Percentiles rank a stretch among this genome's conserved stretches.
Evolutionary conservation across 768 basidiomycete genomes (phyloP).

Genomic region (Boletales sp.): DNA sequence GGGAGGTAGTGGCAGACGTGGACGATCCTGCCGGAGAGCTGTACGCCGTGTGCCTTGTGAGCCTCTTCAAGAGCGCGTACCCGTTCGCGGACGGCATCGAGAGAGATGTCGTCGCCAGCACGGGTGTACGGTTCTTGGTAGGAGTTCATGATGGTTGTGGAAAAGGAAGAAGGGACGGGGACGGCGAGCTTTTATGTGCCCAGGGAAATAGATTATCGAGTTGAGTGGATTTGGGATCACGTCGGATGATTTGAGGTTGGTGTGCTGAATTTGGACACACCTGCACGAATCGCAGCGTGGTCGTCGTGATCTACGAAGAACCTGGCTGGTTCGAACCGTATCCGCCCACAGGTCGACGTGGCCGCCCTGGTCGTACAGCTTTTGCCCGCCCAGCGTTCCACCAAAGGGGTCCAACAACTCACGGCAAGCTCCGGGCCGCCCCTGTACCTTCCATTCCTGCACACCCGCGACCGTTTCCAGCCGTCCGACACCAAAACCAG

Average conservation of each 20-base stretch:
- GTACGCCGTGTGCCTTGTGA: conserved; percentile 63
- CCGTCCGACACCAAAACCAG: conserved; percentile 9
- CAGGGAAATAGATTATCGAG: conserved; percentile 25
- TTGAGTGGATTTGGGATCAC: conserved; percentile 19
- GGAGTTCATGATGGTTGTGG: conserved; percentile 52
- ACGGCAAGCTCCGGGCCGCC: conserved; percentile 20
- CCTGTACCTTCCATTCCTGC: conserved; percentile 15
- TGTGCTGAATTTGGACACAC: conserved; percentile 26
- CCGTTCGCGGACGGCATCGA: conserved; percentile 70
- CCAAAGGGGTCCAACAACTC: not conserved
- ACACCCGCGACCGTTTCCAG: conserved; percentile 3
- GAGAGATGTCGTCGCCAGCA: conserved; percentile 60
- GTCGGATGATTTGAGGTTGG: conserved; percentile 18
- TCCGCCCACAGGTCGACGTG: too few species aligned
- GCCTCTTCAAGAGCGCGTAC: conserved; percentile 70
- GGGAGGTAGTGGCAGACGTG: conserved; percentile 92
- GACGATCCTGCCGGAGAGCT: conserved; percentile 83
- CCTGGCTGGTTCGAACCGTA: too few species aligned
- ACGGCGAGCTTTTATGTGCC: conserved; percentile 18
- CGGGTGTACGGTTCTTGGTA: conserved; percentile 70
- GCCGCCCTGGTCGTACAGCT: too few species aligned
- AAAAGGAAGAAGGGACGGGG: not conserved
- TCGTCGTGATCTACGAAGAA: not conserved
- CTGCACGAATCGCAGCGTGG: not conserved
- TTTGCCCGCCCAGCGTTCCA: too few species aligned